A percentile compares a stretch with the other conserved stretches of the same genome.
Conservation (phyloP, 2,329 filamentous ascomycete species). For the Neonectria magnoliae region DNA sequence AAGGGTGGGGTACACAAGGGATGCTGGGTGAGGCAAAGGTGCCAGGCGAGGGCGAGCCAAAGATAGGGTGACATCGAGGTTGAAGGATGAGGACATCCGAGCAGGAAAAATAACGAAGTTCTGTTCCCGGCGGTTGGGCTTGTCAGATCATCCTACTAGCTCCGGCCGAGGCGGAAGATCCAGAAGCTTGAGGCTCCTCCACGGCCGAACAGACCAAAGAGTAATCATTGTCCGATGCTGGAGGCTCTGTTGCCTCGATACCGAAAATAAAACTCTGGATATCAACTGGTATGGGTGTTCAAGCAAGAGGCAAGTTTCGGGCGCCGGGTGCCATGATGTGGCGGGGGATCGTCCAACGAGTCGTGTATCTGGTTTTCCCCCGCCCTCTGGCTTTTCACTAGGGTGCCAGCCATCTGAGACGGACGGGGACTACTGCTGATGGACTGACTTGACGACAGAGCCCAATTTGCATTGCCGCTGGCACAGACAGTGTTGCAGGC, state of each 20-base stretch:
- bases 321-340: no score
- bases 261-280: constrained; percentile 8
- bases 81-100: constrained; percentile 29
- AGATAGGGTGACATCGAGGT: constrained; percentile 32
- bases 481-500: constrained; percentile 19
- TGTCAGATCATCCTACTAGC: constrained; percentile 31
- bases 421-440: background rate
- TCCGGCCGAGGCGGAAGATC: constrained; percentile 39
- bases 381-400: constrained; percentile 5
- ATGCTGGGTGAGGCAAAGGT: constrained; percentile 10
- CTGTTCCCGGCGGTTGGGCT: constrained; percentile 21
- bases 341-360: background rate
- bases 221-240: constrained; percentile 13
- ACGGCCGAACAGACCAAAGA: constrained; percentile 7
- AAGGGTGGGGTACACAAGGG: constrained; percentile 15
- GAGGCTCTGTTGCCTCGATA: background rate
- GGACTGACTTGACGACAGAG: background rate
- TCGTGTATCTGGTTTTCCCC: constrained; percentile 8
- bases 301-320: background rate
- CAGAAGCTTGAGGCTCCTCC: constrained; percentile 34
- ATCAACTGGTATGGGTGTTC: background rate
- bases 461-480: background rate
- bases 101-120: background rate
- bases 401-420: background rate
- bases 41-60: background rate